These are phyloP conservation scores for Berkeleyomyces basicola DNA, from an alignment of 2,329 filamentous ascomycete genomes.

Conservation along the genomic window DNA sequence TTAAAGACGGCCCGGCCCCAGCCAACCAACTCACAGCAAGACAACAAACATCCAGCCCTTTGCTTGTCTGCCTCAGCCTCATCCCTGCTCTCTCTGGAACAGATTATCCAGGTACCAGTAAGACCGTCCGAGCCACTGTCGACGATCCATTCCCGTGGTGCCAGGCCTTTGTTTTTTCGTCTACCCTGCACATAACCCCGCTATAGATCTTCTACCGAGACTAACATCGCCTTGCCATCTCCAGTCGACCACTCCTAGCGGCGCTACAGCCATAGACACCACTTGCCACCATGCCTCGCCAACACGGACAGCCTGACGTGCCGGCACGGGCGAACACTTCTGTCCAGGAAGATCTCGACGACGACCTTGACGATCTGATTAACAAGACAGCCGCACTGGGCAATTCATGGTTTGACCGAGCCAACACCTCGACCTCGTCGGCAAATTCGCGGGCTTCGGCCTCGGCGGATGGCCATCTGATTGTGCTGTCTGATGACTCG, in stretches of 20 bases:
- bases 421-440: neutral
- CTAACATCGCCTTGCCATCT: neutral
- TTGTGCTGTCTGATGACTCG: neutral
- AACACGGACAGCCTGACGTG: neutral
- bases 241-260: too few species aligned
- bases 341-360: conserved; percentile 3
- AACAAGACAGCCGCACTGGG: conserved; percentile 12
- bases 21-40: too few species aligned
- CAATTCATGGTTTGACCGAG: conserved; percentile 9
- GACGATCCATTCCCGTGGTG: too few species aligned
- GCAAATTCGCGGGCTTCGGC: neutral
- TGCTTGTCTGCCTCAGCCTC: too few species aligned
- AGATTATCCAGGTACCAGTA: too few species aligned
- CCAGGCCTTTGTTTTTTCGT: too few species aligned
- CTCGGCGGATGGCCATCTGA: neutral
- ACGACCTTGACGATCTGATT: conserved; percentile 11
- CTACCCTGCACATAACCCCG: too few species aligned
- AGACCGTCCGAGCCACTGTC: too few species aligned
- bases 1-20: too few species aligned
- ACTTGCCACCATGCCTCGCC: conserved; percentile 1
- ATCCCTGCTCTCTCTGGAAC: too few species aligned
- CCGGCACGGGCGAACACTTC: neutral
- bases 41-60: too few species aligned
- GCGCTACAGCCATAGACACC: neutral
- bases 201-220: neutral